A percentile compares a stretch with the other conserved stretches of the same genome.
Conservation (phyloP, 1,139 yeast species). For the Suhomyces coccinellae region DNA sequence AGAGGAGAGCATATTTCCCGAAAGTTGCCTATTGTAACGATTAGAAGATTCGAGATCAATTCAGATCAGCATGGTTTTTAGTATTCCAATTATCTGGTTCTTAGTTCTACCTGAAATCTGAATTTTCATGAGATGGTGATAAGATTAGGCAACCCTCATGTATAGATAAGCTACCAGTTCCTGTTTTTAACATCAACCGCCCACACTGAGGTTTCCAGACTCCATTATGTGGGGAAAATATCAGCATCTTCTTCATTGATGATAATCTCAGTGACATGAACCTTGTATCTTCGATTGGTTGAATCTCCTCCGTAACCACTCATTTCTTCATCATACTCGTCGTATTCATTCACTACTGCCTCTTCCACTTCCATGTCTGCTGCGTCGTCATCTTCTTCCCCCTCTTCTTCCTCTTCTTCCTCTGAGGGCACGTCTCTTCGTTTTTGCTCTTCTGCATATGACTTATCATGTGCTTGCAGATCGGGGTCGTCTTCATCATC, state of each 20-base stretch:
- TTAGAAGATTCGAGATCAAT: too few species aligned
- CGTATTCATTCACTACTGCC: slow-evolving; percentile 12
- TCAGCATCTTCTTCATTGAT: slow-evolving; percentile 38
- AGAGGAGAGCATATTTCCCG: too few species aligned
- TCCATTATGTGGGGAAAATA: slow-evolving; percentile 15
- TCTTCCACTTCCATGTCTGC: slow-evolving; percentile 15
- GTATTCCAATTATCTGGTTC: too few species aligned
- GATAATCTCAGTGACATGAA: slow-evolving; percentile 54
- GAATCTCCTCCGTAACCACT: slow-evolving; percentile 29
- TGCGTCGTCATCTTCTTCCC: slow-evolving; percentile 14
- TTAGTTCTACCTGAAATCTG: background rate
- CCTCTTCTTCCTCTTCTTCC: slow-evolving; percentile 1
- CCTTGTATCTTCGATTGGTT: slow-evolving; percentile 36
- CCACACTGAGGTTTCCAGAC: background rate
- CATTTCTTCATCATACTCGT: slow-evolving; percentile 20
- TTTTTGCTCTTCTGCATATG: background rate
- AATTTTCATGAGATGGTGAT: background rate
- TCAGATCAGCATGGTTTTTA: too few species aligned
- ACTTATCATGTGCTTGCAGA: too few species aligned
- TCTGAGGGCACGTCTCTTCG: slow-evolving; percentile 1
- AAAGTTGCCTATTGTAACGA: too few species aligned
- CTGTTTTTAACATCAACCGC: background rate
- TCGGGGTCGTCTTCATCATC: slow-evolving; percentile 19
- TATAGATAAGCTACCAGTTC: background rate
- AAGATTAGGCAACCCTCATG: too few species aligned